Base-by-base conservation (phyloP, 2,329 filamentous ascomycete genomes). In the Fusarium haematococcum region DNA sequence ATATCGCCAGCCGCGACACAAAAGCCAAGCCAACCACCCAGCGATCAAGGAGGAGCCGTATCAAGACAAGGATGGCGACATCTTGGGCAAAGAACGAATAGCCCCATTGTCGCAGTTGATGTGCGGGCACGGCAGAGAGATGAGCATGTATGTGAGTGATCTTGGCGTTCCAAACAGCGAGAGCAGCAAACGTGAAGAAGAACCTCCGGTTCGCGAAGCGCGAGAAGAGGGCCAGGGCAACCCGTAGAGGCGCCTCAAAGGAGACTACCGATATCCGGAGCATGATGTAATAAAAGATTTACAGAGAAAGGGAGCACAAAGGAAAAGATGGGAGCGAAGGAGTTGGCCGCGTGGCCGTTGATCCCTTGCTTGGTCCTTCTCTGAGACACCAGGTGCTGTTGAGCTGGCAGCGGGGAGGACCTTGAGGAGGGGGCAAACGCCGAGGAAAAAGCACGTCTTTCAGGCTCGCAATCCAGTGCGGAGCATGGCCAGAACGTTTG, bases 301-400 rank as follows among this genome's bases (percentile, higher is more conserved):
- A 39, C 27, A 50, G 25, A 20, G 30, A 65, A n/a, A 13, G 32
- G 45, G 32, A 54, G 58, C 23, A 33, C 23, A 88, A 88, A 3
- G 92, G 92, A 13, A 90, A 98, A 32, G 48, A 41, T 14, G 32
- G n/a, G 25, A 56, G 33, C n/a, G 35, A 63, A 41, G 16, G 35
- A 32, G 30, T 35, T 58, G 48, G 30, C n/a, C 39, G 27, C 18
- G 48, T 16, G 52, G 30, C 41, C 30, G 33, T 30, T 16, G 6
- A 43, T 35, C 30, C 30, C 45, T 62, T 63, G 18, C 7, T 11
- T 54, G 58, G 52, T 56, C 6, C 48, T 52, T 54, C 67, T 30
- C 27, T 33, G 25, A 61, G 58, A 61, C 58, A 30, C n/a, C 39
- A 48, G 16, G 14, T 20, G n/a, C 18, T 41, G 23, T 52, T 52